Conservation (phyloP, 352 stramenopile genomes). For the Phytophthora constricta region DNA sequence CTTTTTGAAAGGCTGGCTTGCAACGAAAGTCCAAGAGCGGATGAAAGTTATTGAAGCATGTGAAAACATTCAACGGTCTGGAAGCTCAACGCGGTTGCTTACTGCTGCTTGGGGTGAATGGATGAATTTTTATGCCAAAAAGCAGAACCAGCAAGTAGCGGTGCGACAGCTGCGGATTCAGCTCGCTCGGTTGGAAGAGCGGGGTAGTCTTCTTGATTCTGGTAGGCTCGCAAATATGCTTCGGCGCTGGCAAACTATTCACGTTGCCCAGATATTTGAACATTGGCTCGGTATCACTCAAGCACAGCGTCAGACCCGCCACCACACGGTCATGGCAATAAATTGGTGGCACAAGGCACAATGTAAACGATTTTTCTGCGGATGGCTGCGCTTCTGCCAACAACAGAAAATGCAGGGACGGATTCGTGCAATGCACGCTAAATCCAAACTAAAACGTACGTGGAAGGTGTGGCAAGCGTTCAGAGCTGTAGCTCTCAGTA, state of each 20-base stretch:
- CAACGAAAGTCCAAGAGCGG: constrained; percentile 18
- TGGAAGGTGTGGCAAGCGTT: constrained; percentile 27
- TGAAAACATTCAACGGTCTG: constrained; percentile 30
- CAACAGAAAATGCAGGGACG: constrained; percentile 11
- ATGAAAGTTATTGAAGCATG: constrained; percentile 30
- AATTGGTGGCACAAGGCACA: constrained; percentile 37
- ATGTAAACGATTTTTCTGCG: constrained; percentile 14
- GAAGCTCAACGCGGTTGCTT: constrained; percentile 21
- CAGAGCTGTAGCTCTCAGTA: background rate
- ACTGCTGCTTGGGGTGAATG: constrained; percentile 30
- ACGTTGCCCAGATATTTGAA: constrained; percentile 23
- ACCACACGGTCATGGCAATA: constrained; percentile 32
- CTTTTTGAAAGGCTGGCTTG: constrained; percentile 41
- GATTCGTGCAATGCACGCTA: constrained; percentile 16
- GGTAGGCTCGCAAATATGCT: constrained; percentile 13
- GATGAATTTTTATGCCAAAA: constrained; percentile 26
- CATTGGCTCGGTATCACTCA: constrained; percentile 15
- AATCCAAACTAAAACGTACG: constrained; percentile 12
- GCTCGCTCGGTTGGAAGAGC: constrained; percentile 16
- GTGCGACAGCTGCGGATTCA: constrained; percentile 16
- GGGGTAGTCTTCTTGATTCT: background rate
- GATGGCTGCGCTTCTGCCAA: constrained; percentile 26
- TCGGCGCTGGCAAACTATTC: constrained; percentile 32
- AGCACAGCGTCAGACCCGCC: constrained; percentile 11
- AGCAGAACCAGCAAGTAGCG: constrained; percentile 14